Percentiles rank a stretch among this genome's conserved stretches.
phyloP scores from a whole-genome alignment of 2,329 filamentous ascomycete species.

The Trichoderma semiorbis region DNA sequence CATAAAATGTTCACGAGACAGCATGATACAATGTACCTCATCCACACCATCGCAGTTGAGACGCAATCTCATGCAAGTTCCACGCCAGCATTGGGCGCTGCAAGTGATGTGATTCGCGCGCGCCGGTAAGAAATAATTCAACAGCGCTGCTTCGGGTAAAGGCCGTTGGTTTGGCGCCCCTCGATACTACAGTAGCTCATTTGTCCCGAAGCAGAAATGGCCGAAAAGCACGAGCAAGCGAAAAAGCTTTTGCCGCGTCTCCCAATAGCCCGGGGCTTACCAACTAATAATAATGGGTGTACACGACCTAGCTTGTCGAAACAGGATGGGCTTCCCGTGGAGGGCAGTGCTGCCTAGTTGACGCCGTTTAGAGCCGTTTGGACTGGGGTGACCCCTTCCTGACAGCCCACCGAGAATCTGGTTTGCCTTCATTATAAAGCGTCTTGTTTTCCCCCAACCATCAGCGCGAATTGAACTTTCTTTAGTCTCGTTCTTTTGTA shows the following conservation, averaged over 20 bases:
- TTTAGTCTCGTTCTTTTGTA: constrained; percentile 1
- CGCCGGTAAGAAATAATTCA: background rate
- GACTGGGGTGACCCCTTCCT: constrained; percentile 7
- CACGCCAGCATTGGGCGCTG: background rate
- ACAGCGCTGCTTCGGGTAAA: constrained; percentile 5
- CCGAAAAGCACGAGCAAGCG: background rate
- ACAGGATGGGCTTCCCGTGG: background rate
- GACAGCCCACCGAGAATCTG: constrained; percentile 4
- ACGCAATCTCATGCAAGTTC: background rate
- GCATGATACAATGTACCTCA: background rate
- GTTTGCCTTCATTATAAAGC: background rate
- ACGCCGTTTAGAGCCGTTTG: background rate
- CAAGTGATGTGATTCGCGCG: background rate
- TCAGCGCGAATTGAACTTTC: background rate
- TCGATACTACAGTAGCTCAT: background rate
- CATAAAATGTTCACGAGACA: background rate
- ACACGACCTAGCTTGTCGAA: background rate
- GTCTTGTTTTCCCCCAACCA: background rate
- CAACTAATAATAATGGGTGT: background rate
- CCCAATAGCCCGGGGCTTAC: background rate
- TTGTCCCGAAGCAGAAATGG: constrained; percentile 12
- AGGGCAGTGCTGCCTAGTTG: constrained; percentile 16
- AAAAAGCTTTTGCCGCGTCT: background rate
- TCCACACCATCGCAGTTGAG: background rate
- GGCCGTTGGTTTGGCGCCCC: background rate